Evolutionary conservation across 495 filamentous ascomycete species (phyloP).

Genomic region (Podospora pseudopauciseta): DNA sequence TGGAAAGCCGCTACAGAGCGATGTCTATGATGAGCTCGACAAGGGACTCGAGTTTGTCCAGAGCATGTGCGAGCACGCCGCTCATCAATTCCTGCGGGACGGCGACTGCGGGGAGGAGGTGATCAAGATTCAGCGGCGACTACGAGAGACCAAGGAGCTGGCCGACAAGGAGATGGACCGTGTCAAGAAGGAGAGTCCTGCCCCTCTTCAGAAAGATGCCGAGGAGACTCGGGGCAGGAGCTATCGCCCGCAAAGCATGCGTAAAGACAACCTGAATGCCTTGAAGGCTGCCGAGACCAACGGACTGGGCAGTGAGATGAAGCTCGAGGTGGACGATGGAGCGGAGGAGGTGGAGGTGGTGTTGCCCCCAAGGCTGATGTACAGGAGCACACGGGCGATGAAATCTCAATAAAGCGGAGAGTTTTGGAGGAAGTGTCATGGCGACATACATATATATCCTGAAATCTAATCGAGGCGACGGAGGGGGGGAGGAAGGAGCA

Average conservation of each 20-base stretch:
- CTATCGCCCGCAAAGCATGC: constrained; percentile 35
- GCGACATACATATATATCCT: too few species aligned
- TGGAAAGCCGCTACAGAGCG: constrained; percentile 24
- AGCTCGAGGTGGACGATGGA: constrained; percentile 21
- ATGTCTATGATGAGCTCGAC: constrained; percentile 69
- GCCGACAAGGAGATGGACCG: constrained; percentile 58
- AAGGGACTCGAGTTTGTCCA: constrained; percentile 74
- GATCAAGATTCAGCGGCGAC: constrained; percentile 57
- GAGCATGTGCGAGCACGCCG: constrained; percentile 74
- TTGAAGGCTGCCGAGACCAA: constrained; percentile 9
- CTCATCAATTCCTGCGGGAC: constrained; percentile 80
- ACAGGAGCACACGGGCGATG: constrained; percentile 19
- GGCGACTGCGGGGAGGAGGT: constrained; percentile 77
- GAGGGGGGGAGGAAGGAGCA: neutral
- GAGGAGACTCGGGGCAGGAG: constrained; percentile 25
- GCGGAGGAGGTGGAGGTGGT: constrained; percentile 5
- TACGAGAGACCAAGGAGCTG: constrained; percentile 56
- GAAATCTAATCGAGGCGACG: neutral
- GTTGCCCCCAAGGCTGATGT: constrained; percentile 12
- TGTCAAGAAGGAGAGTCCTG: constrained; percentile 38
- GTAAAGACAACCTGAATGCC: constrained; percentile 15
- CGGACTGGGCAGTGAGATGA: neutral
- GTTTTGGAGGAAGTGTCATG: too few species aligned
- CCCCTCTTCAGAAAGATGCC: constrained; percentile 23
- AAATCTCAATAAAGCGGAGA: neutral